Percentiles rank a stretch among this genome's conserved stretches.
Conservation (phyloP, 2,329 filamentous ascomycete species). For the Chrysoporthe deuterocubensis region DNA sequence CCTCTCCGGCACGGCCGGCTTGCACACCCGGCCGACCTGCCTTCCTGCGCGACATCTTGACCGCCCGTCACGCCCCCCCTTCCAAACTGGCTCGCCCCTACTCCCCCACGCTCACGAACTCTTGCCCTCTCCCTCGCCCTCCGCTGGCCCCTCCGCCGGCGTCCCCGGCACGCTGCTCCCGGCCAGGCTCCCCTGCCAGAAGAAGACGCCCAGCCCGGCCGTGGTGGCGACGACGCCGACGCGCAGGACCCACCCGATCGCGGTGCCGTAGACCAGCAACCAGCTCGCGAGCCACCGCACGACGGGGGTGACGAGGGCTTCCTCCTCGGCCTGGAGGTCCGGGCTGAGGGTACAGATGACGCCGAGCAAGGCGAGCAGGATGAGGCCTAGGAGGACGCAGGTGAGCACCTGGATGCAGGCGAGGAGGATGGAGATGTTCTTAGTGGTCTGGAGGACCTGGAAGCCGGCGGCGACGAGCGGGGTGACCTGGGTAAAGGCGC, state of each 20-base stretch:
- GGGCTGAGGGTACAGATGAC: conserved; percentile 26
- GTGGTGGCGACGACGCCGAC: conserved; percentile 6
- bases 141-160: conserved; percentile 9
- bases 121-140: neutral
- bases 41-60: too few species aligned
- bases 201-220: conserved; percentile 19
- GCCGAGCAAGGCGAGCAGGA: conserved; percentile 24
- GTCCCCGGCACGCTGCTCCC: conserved; percentile 21
- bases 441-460: conserved; percentile 28
- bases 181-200: conserved; percentile 23
- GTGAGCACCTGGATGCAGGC: conserved; percentile 27
- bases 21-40: too few species aligned
- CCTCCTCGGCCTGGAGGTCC: conserved; percentile 17
- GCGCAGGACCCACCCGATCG: conserved; percentile 20
- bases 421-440: conserved; percentile 28
- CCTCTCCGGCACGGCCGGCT: too few species aligned
- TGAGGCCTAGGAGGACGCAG: conserved; percentile 19
- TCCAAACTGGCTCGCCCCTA: neutral
- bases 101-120: neutral
- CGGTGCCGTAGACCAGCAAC: conserved; percentile 23
- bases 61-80: too few species aligned
- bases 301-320: conserved; percentile 23
- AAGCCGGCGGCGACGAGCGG: conserved; percentile 28
- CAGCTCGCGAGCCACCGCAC: conserved; percentile 27
- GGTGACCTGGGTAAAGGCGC: conserved; percentile 25